These are phyloP conservation scores for Ceratocystis lukuohia DNA, from an alignment of 2,329 filamentous ascomycete genomes.

Conservation along the genomic window DNA sequence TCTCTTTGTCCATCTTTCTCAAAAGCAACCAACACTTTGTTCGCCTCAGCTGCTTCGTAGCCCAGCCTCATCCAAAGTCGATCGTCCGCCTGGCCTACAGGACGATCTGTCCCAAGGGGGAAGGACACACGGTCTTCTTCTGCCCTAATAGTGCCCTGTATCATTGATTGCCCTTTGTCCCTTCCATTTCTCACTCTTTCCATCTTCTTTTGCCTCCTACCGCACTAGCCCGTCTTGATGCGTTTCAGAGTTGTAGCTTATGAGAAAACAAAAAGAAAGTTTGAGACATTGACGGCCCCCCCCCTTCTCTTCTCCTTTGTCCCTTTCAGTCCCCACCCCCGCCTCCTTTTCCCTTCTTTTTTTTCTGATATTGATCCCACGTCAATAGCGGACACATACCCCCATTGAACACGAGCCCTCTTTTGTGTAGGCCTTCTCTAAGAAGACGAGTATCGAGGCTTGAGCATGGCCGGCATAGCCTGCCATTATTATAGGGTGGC, in stretches of 20 bases:
- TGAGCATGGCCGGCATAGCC: not conserved
- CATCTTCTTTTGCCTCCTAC: not conserved
- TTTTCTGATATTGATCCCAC: not conserved
- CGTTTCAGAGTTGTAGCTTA: not conserved
- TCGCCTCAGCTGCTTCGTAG: too few species aligned
- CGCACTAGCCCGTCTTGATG: not conserved
- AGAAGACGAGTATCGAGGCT: not conserved
- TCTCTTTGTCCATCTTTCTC: too few species aligned
- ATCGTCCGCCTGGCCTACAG: too few species aligned
- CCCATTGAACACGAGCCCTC: not conserved
- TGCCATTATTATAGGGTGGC: not conserved
- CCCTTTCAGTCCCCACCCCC: not conserved
- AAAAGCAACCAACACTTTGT: too few species aligned
- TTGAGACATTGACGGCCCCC: not conserved
- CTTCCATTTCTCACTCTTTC: too few species aligned
- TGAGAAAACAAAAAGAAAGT: constrained; percentile 1
- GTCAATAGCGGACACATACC: not conserved
- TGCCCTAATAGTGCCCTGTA: not conserved
- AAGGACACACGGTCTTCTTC: not conserved
- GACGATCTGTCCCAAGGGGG: too few species aligned
- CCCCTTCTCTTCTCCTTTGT: not conserved
- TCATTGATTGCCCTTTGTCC: too few species aligned
- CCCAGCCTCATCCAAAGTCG: too few species aligned
- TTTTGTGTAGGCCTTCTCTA: not conserved
- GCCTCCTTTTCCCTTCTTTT: not conserved